Conservation (phyloP, 441 rosid genomes). For the Arabidopsis lyrata region DNA sequence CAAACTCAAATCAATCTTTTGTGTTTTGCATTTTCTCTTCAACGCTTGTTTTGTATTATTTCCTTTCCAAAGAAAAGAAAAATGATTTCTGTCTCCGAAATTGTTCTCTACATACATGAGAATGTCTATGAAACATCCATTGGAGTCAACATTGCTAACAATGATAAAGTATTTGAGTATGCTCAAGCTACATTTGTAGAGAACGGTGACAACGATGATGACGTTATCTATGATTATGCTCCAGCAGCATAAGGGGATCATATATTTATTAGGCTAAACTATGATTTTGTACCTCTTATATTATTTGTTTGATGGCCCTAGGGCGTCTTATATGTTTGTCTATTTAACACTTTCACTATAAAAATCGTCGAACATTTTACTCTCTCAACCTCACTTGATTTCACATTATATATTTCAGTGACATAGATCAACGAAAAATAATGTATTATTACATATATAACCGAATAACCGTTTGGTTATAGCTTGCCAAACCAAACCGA, state of each 20-base stretch:
- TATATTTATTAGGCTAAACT: background rate
- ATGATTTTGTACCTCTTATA: slow-evolving; percentile 16
- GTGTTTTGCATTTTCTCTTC: slow-evolving; percentile 3
- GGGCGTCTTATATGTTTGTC: background rate
- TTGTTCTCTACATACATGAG: slow-evolving; percentile 1
- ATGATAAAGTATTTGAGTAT: slow-evolving; percentile 18
- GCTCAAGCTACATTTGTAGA: background rate
- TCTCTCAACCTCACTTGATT: background rate
- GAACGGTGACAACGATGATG: slow-evolving; percentile 35
- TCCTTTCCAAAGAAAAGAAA: background rate
- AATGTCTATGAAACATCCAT: background rate
- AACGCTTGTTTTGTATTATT: background rate
- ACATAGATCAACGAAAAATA: too few species aligned
- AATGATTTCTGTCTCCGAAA: background rate
- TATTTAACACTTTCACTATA: background rate
- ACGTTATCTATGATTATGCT: slow-evolving; percentile 36
- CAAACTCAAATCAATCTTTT: background rate
- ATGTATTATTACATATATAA: too few species aligned
- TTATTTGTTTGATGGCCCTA: background rate
- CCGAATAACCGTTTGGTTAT: too few species aligned
- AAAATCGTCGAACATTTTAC: background rate
- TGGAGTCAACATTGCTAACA: background rate
- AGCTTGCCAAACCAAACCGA: too few species aligned
- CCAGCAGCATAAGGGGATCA: slow-evolving; percentile 33
- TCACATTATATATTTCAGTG: too few species aligned